Conservation (phyloP, 1,284 basidiomycete genomes). For the Leccinum fuscescens region DNA sequence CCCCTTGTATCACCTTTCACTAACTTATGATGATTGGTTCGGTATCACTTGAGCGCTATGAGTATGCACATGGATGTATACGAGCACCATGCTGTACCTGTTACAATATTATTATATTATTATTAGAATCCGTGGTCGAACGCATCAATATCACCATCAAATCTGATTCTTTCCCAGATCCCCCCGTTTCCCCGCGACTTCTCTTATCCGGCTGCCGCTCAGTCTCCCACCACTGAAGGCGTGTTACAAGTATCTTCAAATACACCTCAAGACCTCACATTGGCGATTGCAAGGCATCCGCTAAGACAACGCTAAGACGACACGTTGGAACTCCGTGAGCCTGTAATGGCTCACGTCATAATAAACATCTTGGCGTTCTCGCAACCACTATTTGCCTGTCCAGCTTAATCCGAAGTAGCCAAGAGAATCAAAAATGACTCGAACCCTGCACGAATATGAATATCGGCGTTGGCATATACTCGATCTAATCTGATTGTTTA, state of each 20-base stretch:
- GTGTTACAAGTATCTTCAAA: conserved; percentile 30
- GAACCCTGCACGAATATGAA: conserved; percentile 37
- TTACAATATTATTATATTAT: background rate
- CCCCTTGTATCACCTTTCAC: conserved; percentile 19
- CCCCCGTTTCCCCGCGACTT: conserved; percentile 9
- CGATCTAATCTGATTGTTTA: background rate
- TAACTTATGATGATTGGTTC: conserved; percentile 22
- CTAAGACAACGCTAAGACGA: too few relatives aligned
- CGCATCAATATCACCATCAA: background rate
- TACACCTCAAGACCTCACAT: conserved; percentile 42
- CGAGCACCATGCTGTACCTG: background rate
- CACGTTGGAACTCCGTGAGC: background rate
- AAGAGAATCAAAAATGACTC: conserved; percentile 20
- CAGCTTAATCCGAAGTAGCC: background rate
- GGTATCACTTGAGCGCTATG: background rate
- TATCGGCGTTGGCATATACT: background rate
- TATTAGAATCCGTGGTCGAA: background rate
- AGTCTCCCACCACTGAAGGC: conserved; percentile 41
- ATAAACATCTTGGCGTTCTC: background rate
- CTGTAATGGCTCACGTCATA: background rate
- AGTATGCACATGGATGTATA: conserved; percentile 4
- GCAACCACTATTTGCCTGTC: background rate
- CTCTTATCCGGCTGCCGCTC: conserved; percentile 39
- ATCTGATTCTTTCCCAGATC: conserved; percentile 4
- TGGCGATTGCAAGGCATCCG: conserved; percentile 47